phyloP scores from a whole-genome alignment of 2,329 filamentous ascomycete genomes.

The Celoporthe dispersa region DNA sequence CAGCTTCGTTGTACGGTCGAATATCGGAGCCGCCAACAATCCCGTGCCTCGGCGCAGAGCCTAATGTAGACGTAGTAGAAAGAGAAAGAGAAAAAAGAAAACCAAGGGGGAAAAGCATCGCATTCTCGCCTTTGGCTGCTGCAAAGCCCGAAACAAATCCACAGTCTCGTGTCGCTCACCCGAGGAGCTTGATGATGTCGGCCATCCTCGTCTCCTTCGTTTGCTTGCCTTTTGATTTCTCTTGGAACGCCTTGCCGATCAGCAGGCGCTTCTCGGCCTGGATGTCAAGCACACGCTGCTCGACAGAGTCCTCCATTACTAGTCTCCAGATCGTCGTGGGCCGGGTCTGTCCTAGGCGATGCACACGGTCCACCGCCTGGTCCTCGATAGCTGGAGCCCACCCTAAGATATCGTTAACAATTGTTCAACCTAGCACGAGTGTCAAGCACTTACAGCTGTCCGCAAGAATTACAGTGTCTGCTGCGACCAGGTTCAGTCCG shows the following conservation, averaged over 20 bases:
- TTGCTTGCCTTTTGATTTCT: conserved; percentile 64
- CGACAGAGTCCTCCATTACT: conserved; percentile 79
- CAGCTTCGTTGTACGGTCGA: not conserved
- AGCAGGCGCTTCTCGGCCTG: conserved; percentile 80
- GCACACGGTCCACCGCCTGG: conserved; percentile 86
- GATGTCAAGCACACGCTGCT: conserved; percentile 78
- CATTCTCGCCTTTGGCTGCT: not conserved
- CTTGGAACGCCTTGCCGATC: conserved; percentile 78
- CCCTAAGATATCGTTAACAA: conserved; percentile 48
- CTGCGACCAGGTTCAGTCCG: conserved; percentile 82
- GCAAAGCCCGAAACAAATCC: not conserved
- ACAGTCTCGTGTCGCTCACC: not conserved
- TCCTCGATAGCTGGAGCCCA: conserved; percentile 94
- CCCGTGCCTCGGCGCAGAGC: not conserved
- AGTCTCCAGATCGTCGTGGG: conserved; percentile 80
- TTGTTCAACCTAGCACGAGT: not conserved
- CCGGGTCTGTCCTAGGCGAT: conserved; percentile 81
- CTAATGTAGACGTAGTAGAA: not conserved
- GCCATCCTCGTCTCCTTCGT: conserved; percentile 62
- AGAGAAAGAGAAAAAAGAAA: not conserved
- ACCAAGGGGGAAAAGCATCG: not conserved
- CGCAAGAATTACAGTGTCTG: conserved; percentile 81
- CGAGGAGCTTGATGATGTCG: conserved; percentile 56
- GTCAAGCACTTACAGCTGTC: conserved; percentile 66
- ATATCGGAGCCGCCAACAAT: too few relatives aligned